Percentiles rank a stretch among this genome's conserved stretches.
phyloP scores from a whole-genome alignment of 805 yeast species.

The Teunomyces gatunensis region DNA sequence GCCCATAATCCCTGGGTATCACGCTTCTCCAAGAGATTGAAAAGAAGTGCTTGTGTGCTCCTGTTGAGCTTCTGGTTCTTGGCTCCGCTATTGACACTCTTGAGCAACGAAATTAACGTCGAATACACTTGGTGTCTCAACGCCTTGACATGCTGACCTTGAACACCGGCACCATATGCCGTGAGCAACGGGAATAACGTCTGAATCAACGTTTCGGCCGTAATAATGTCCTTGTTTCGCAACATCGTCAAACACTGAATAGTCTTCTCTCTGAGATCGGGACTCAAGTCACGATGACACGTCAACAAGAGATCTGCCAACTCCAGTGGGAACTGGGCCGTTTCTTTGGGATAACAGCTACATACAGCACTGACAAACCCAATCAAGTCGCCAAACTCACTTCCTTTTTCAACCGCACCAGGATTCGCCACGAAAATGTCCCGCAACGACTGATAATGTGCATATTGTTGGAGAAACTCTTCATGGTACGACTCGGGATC shows the following conservation, averaged over 20 bases:
- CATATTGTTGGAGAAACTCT: slow-evolving; percentile 88
- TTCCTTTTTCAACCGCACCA: slow-evolving; percentile 50
- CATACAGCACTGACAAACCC: slow-evolving; percentile 94
- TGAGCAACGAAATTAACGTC: slow-evolving; percentile 73
- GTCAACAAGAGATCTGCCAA: slow-evolving; percentile 62
- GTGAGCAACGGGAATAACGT: slow-evolving; percentile 82
- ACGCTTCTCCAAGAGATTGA: slow-evolving; percentile 79
- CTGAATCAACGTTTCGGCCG: slow-evolving; percentile 78
- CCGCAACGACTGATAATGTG: slow-evolving; percentile 87
- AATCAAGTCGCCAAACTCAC: slow-evolving; percentile 76
- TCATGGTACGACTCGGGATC: slow-evolving; percentile 94
- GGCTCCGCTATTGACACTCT: slow-evolving; percentile 81
- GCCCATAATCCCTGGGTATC: slow-evolving; percentile 90
- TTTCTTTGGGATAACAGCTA: slow-evolving; percentile 83
- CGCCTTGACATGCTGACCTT: slow-evolving; percentile 70
- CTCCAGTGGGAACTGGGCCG: slow-evolving; percentile 81
- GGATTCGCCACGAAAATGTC: slow-evolving; percentile 83
- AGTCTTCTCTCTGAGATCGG: slow-evolving; percentile 88
- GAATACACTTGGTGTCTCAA: slow-evolving; percentile 80
- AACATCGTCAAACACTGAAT: slow-evolving; percentile 87
- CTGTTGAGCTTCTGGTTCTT: slow-evolving; percentile 87
- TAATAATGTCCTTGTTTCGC: slow-evolving; percentile 76
- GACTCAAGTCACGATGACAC: slow-evolving; percentile 77
- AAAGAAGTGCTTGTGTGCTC: slow-evolving; percentile 87
- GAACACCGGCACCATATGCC: slow-evolving; percentile 52